Evolutionary conservation across 768 basidiomycete species (phyloP), one percentile per base, ranked within the genome.

Genomic region (Tephrocybe rancida): DNA sequence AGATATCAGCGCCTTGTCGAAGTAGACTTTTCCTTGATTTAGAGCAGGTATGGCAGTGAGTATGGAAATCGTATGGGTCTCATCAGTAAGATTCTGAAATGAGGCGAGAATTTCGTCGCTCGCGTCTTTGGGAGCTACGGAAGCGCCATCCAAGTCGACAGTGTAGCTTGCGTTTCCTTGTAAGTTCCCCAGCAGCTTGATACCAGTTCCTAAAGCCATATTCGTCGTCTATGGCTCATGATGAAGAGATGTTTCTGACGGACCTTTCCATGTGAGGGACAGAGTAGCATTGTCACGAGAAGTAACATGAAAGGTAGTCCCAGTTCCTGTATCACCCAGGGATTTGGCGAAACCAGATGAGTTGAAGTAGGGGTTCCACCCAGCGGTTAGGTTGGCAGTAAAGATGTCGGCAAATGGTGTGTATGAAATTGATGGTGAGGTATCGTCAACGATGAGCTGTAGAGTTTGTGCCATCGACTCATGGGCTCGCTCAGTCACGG

Each of bases 321-420:
- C 88, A 35, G 69, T 73, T 13, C 83, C 86, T 37, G 71, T 67
- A 48, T 75, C 65, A 14, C 80, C 82, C 21, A 39, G 63, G 11
- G 67, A 53, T 27, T 58, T 50, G 0, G 77, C 73, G 48, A 79
- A 84, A 7, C 83, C 84, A 11, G 83, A 79, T 37, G 38, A 44
- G 2, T 72, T 67, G 67, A 80, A 89, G 69, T 76, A 81, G 16
- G 87, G 81, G 64, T 83, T 84, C 90, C 90, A 92, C 63, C 88
- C 88, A 24, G 73, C 75, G 18, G 67, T 61, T 37, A 82, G 61
- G 60, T 84, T 73, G 1, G 80, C 68, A 45, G 76, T 66, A 52
- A 83, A 70, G 10, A 78, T 79, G 67, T 88, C 85, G 38, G 72
- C 62, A 54, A 83, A 80, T 21, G 90, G 88, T 54, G 67, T 74